Evolutionary conservation across 352 stramenopile species (phyloP), one percentile per base, ranked within the genome.

Genomic region (Phytopythium vexans): DNA sequence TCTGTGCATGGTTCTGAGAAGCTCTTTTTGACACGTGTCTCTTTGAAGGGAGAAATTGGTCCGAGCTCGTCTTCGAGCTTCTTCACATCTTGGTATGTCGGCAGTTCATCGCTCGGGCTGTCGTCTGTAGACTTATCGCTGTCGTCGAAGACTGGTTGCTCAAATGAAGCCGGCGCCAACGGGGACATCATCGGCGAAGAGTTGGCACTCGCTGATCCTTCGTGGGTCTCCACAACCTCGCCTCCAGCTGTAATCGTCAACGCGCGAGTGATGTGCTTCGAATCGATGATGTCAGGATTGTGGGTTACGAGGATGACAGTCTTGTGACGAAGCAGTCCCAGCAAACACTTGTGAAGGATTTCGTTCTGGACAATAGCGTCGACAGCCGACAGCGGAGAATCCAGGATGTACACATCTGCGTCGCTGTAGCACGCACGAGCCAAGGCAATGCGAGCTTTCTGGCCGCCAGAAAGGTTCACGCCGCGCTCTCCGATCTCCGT

Each of bases 331-430:
- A 86, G 55, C n/a, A 82, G 38, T 4, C 64, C 66, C 0, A 74
- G 43, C 40, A 94, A 66, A 38, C 79, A 91, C 49, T 88, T 85
- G 27, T 81, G 56, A 49, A 92, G 87, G 40, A 94, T 78, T 52
- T 92, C 78, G 34, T 86, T 85, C 44, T 83, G 77, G 8, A 92
- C 79, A 39, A 87, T 72, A 5, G 71, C 62, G 12, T 85, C 72
- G 12, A 86, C 68, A 31, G 73, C 70, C 9, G 70, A 58, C 8
- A 74, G 58, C 14, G 72, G 67, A 4, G 70, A 77, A 33, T 86
- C 74, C 32, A 86, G 54, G 12, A 86, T 58, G 33, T 60, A 75
- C 6, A 89, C 43, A 35, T 54, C 62, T 1, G 76, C 60, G 21
- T 86, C 60, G 7, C 60, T 69, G 56, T 92, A 92, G 51, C 70